phyloP scores from a whole-genome alignment of 2,329 filamentous ascomycete genomes.

The Ceratocystiopsis brevicomis region DNA sequence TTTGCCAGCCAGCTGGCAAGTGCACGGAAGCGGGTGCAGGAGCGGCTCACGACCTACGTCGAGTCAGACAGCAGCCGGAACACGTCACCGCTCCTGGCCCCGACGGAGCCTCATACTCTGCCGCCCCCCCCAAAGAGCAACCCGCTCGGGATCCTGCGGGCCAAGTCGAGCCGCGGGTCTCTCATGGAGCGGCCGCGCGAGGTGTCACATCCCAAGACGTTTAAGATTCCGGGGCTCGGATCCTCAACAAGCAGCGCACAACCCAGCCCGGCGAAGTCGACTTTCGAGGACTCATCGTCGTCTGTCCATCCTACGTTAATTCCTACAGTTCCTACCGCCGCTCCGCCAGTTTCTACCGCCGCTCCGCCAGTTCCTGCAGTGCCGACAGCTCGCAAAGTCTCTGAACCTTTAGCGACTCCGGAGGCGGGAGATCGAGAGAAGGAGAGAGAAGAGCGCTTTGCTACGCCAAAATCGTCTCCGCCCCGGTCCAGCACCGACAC shows the following conservation, averaged over 20 bases:
- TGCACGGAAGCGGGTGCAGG: conserved; percentile 50
- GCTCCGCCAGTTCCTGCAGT: neutral
- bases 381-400: no score
- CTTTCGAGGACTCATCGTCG: conserved; percentile 15
- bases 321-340: no score
- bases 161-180: conserved; percentile 50
- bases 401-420: no score
- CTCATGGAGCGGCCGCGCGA: conserved; percentile 29
- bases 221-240: conserved; percentile 42
- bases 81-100: conserved; percentile 22
- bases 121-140: conserved; percentile 25
- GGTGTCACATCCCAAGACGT: conserved; percentile 29
- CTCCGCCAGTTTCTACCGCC: neutral
- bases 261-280: conserved; percentile 20
- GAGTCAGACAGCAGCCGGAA: conserved; percentile 36
- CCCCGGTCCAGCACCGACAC: conserved; percentile 4
- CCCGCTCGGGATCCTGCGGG: conserved; percentile 42
- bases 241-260: conserved; percentile 21
- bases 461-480: neutral
- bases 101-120: conserved; percentile 18
- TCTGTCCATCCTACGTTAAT: no score
- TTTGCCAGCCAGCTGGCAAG: conserved; percentile 57
- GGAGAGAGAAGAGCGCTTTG: conserved; percentile 9
- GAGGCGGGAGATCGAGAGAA: no score
- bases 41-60: conserved; percentile 50